Evolutionary conservation across 2,329 filamentous ascomycete genomes (phyloP).

Genomic region (Colletotrichum endophyticum): DNA sequence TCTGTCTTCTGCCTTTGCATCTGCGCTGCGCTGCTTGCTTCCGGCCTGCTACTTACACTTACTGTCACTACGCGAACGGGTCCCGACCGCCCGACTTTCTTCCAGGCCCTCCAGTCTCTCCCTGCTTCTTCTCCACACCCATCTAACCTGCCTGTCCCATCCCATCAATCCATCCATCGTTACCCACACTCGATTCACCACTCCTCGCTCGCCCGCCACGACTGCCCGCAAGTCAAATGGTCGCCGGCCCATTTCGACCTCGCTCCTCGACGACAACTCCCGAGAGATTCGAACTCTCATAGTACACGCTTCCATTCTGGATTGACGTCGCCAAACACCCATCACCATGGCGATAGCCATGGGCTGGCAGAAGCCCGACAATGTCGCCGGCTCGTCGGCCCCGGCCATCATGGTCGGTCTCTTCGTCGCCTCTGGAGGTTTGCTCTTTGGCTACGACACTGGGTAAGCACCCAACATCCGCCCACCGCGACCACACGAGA

Average conservation of each 20-base stretch:
- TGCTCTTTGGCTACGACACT: conserved; percentile 74
- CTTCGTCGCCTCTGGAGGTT: conserved; percentile 72
- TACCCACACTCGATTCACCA: conserved; percentile 23
- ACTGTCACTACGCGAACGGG: background rate
- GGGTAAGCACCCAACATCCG: conserved; percentile 54
- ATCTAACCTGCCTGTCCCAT: conserved; percentile 4
- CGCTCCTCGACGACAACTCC: conserved; percentile 12
- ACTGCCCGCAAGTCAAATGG: conserved; percentile 20
- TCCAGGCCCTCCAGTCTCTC: conserved; percentile 6
- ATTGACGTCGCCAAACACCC: conserved; percentile 52
- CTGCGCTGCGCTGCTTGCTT: background rate
- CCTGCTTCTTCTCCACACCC: conserved; percentile 22
- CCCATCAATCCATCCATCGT: conserved; percentile 17
- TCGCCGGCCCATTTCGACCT: conserved; percentile 21
- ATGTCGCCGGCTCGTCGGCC: conserved; percentile 75
- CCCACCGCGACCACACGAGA: background rate
- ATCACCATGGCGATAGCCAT: conserved; percentile 69
- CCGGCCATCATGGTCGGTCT: conserved; percentile 75
- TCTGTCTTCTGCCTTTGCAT: background rate
- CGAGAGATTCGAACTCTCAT: conserved; percentile 6
- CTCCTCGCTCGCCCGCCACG: conserved; percentile 7
- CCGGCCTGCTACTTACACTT: background rate
- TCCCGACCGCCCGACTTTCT: conserved; percentile 13
- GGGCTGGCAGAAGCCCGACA: conserved; percentile 77
- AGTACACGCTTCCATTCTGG: conserved; percentile 32